Evolutionary conservation across 2,329 filamentous ascomycete genomes (phyloP), one percentile per base, ranked within the genome.

Genomic region (Paecilomyces sp.): DNA sequence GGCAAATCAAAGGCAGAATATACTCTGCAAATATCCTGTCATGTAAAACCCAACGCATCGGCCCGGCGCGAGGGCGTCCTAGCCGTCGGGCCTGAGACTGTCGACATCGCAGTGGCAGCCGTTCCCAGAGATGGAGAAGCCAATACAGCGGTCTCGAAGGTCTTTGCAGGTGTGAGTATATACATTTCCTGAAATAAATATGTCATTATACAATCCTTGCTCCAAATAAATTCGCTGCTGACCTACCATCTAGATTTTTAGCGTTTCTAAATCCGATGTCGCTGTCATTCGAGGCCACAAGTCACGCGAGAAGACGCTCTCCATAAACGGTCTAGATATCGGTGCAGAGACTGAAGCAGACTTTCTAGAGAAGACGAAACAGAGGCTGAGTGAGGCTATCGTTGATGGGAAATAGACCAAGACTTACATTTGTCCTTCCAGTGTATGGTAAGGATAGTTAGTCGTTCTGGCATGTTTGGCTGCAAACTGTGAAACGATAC

Each of bases 111-210:
- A 55, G 87, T 90, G 2, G 75, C 87, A 0, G 87, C 86, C 0
- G 85, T 82, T 63, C 80, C 88, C 11, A 80, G 81, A 61, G 85
- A 90, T 13, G 87, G 87, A 13, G 85, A 89, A 68, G 84, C 88
- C 4, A 91, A 91, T 68, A 83, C 82, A 68, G 87, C 88, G 3
- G 85, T 89, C 2, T 74, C 85, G 55, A 77, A 81, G 41, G 74
- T 90, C 3, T 75, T 91, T 58, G 86, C 87, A 63, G 76, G 84
- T 67, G 85, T 86, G 65, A 63, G 73, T 63, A 4, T 1, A 31
- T 30, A 28, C 15, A 57, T 30, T 30, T 30, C 18, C 7, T 51
- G 25, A 24, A 11, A 31, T 18, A 24, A 11, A 31, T 18, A n/a
- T 18, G 7, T 47, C 18, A 1, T n/a, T 4, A 18, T 47, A 9